Conservation (phyloP, 306 rosid genomes). For the Dryas octopetala region DNA sequence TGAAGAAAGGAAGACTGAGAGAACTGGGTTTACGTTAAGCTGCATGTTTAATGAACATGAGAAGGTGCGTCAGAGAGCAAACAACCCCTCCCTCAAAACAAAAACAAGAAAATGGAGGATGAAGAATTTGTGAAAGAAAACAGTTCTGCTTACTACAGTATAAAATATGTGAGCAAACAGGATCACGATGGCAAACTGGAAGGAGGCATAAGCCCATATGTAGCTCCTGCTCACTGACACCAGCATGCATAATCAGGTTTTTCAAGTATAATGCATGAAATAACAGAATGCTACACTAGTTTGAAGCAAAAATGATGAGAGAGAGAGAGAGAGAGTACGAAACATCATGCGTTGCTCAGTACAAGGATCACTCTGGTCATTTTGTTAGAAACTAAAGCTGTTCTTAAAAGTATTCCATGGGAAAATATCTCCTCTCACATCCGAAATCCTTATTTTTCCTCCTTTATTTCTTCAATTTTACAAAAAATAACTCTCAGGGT, state of each 20-base stretch:
- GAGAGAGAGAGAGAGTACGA: not conserved
- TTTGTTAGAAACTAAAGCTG: not conserved
- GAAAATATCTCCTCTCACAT: not conserved
- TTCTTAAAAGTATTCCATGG: not conserved
- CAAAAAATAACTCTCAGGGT: not conserved
- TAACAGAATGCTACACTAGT: not conserved
- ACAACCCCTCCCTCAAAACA: not conserved
- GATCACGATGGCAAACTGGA: conserved; percentile 82
- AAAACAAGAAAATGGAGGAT: not conserved
- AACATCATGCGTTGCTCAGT: not conserved
- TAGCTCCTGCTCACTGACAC: conserved; percentile 68
- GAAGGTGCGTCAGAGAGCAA: conserved; percentile 14
- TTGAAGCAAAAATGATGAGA: not conserved
- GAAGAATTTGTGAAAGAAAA: conserved; percentile 10
- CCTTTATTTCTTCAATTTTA: not conserved
- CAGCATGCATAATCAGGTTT: conserved; percentile 7
- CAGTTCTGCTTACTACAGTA: conserved; percentile 63
- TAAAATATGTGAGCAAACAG: conserved; percentile 76
- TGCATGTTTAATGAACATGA: conserved; percentile 34
- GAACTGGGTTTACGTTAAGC: conserved; percentile 57
- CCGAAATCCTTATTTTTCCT: not conserved
- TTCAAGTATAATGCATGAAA: not conserved
- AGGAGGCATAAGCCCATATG: conserved; percentile 85
- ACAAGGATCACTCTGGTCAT: not conserved
- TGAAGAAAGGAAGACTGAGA: conserved; percentile 66